phyloP scores from a whole-genome alignment of 2,329 filamentous ascomycete genomes.

The Decorospora gaudefroyi region DNA sequence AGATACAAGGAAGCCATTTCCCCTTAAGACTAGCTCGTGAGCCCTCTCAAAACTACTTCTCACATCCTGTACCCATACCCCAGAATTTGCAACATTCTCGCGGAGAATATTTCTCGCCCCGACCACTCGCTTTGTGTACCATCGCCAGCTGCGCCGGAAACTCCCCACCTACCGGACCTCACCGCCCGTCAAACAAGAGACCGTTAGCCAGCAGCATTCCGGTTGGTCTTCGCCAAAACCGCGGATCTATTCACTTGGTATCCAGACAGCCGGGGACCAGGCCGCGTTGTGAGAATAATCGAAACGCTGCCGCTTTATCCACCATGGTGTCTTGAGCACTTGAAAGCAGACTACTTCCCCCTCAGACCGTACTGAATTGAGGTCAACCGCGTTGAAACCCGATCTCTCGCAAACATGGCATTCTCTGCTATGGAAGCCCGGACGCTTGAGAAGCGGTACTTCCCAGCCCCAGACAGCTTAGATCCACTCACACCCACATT shows the following conservation, averaged over 20 bases:
- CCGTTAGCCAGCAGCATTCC: not conserved
- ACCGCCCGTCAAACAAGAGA: not conserved
- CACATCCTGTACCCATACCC: constrained; percentile 10
- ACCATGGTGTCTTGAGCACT: constrained; percentile 25
- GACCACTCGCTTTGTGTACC: constrained; percentile 6
- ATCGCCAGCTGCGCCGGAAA: constrained; percentile 4
- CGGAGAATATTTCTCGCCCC: constrained; percentile 12
- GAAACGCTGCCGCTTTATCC: constrained; percentile 11
- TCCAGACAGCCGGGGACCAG: constrained; percentile 7
- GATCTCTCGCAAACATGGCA: constrained; percentile 13
- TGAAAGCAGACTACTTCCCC: constrained; percentile 9
- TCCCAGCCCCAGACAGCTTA: constrained; percentile 37
- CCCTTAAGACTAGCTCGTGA: constrained; percentile 4
- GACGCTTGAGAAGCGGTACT: constrained; percentile 27
- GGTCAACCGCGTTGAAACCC: not conserved
- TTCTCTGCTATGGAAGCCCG: constrained; percentile 11
- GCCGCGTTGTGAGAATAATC: constrained; percentile 2
- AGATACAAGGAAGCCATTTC: constrained; percentile 6
- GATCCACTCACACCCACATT: constrained; percentile 37
- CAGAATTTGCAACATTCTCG: constrained; percentile 4
- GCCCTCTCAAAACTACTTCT: constrained; percentile 9
- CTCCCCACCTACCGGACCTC: constrained; percentile 6
- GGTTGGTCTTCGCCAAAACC: constrained; percentile 1
- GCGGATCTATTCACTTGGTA: constrained; percentile 5
- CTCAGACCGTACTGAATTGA: not conserved